Percentiles rank a stretch among this genome's conserved stretches.
These are phyloP conservation scores for Tricholoma saponaceum DNA, from an alignment of 768 basidiomycete genomes.

Conservation along the genomic window DNA sequence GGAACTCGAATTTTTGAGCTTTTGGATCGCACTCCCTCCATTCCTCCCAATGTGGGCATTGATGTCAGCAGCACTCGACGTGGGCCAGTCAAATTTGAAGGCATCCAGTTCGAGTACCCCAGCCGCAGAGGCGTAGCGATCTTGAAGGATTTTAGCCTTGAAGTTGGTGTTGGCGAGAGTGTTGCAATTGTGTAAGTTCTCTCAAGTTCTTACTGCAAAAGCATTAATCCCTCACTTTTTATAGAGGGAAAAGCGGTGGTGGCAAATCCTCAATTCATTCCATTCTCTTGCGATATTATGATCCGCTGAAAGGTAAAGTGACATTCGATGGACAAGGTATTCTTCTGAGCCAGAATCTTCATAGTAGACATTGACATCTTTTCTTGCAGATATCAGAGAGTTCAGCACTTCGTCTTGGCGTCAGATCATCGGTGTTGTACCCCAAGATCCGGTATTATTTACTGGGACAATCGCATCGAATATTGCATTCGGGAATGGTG, in stretches of 20 bases:
- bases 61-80: constrained; percentile 51
- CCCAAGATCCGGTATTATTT: constrained; percentile 90
- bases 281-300: constrained; percentile 84
- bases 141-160: constrained; percentile 77
- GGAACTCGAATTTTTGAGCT: constrained; percentile 93
- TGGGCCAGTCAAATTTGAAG: constrained; percentile 76
- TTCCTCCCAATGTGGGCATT: constrained; percentile 61
- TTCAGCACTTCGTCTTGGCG: constrained; percentile 88
- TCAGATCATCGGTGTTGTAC: constrained; percentile 86
- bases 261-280: constrained; percentile 93
- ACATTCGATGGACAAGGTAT: constrained; percentile 84
- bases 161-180: constrained; percentile 80
- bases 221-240: too few relatives aligned
- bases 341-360: constrained; percentile 6
- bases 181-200: constrained; percentile 85
- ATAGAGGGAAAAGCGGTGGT: constrained; percentile 86
- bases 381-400: constrained; percentile 70
- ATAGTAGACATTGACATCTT: neutral
- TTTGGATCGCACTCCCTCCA: constrained; percentile 73
- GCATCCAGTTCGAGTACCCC: constrained; percentile 87
- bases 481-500: constrained; percentile 81
- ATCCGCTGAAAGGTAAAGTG: constrained; percentile 77
- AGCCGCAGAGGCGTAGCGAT: constrained; percentile 78
- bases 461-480: constrained; percentile 93
- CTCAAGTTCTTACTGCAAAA: neutral